phyloP scores from a whole-genome alignment of 2,329 filamentous ascomycete genomes.

The Alternaria panax region DNA sequence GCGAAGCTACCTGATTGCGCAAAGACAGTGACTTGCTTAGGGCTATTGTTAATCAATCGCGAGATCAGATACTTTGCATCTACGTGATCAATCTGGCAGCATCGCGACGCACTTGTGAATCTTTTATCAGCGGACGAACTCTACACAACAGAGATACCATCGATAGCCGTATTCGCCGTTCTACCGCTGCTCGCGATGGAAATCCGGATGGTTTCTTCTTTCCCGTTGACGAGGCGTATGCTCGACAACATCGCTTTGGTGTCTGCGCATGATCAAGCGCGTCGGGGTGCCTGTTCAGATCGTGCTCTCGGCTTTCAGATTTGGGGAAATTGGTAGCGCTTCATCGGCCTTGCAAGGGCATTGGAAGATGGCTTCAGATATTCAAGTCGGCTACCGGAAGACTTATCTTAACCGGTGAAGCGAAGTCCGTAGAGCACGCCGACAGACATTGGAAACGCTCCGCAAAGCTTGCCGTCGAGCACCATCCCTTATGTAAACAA shows the following conservation, averaged over 20 bases:
- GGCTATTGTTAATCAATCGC: not conserved
- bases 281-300: not conserved
- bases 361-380: not conserved
- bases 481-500: not conserved
- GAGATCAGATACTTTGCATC: not conserved
- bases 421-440: conserved; percentile 4
- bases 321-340: not conserved
- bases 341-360: not conserved
- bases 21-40: not conserved
- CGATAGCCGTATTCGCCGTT: not conserved
- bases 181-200: not conserved
- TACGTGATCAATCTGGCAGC: not conserved
- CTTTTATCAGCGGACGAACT: not conserved
- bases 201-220: not conserved
- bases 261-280: not conserved
- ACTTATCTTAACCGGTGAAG: not conserved
- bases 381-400: not conserved
- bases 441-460: not conserved
- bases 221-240: not conserved
- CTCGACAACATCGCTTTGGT: not conserved
- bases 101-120: not conserved
- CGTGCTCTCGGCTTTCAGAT: not conserved
- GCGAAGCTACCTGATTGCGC: not conserved
- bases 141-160: not conserved
- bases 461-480: not conserved